Evolutionary conservation across 345 rosid species (phyloP), one percentile per base, ranked within the genome.

Genomic region (Camelina sativa): DNA sequence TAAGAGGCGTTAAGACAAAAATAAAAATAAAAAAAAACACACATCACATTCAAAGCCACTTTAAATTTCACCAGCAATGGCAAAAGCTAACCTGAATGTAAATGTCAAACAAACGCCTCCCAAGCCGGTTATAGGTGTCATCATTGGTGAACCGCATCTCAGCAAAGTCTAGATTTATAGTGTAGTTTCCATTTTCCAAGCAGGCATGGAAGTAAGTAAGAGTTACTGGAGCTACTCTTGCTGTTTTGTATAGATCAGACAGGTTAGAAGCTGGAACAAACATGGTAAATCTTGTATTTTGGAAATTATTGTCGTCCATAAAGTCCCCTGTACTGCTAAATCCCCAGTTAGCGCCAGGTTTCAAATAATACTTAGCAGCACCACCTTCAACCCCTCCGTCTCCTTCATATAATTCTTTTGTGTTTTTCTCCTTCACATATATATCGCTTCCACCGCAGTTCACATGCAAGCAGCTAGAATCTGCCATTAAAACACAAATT

Each of bases 171-270:
- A 90, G 83, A 66, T 52, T 79, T 23, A 86, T 74, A 2, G 69
- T 81, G 80, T 86, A 90, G 43, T 60, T 80, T 40, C 93, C 86
- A 52, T 88, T 90, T 77, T 76, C 80, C 47, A 88, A 76, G 80
- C 93, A 90, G 69, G 84, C 82, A 65, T 86, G 88, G 79, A 83
- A 88, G 77, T 90, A 90, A 12, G 91, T 88, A 53, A 87, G 92
- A 20, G 92, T 81, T 52, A 85, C 53, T 2, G 96, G 88, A 78
- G 90, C 72, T 53, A 67, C 76, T 17, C 92, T 84, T 23, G 89
- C 86, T 61, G 84, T 76, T 57, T 12, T 58, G 76, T 84, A 86
- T 17, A 87, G 57, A 1, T 74, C 85, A 37, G 92, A 71, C 2
- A 85, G 13, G 78, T 82, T 53, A 48, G 87, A 65, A n/a, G 82